phyloP scores from a whole-genome alignment of 306 rosid species.

The Medicago ruthenica region DNA sequence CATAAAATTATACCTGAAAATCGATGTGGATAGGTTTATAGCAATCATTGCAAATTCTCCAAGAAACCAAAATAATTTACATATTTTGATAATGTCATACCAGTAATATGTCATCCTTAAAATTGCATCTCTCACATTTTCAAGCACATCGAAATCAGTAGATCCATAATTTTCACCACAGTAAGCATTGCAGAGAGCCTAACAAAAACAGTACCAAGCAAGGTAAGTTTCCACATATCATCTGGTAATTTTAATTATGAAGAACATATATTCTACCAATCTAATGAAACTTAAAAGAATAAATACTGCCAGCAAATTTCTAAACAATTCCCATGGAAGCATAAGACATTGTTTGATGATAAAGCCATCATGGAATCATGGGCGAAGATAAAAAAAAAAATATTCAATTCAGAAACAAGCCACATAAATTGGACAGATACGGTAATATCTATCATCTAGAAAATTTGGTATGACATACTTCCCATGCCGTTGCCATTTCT shows the following conservation, averaged over 20 bases:
- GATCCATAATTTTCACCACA: conserved; percentile 91
- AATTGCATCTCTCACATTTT: conserved; percentile 90
- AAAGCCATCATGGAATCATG: conserved; percentile 22
- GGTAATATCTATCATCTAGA: conserved; percentile 29
- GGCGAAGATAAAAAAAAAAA: conserved; percentile 26
- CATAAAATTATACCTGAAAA: conserved; percentile 94
- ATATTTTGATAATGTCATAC: conserved; percentile 52
- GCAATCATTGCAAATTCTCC: conserved; percentile 34
- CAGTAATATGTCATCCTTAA: conserved; percentile 98
- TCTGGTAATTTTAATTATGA: neutral
- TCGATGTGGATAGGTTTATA: conserved; percentile 20
- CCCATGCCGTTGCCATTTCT: conserved; percentile 94
- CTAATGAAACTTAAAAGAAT: conserved; percentile 6
- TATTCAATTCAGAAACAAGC: conserved; percentile 19
- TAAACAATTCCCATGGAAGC: conserved; percentile 28
- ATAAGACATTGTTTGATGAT: conserved; percentile 23
- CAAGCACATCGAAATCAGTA: conserved; percentile 71
- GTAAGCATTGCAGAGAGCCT: conserved; percentile 85
- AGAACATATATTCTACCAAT: conserved; percentile 20
- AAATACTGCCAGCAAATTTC: conserved; percentile 30
- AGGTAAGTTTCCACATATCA: conserved; percentile 37
- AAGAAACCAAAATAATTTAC: conserved; percentile 29
- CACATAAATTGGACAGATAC: conserved; percentile 11
- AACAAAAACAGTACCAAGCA: conserved; percentile 41
- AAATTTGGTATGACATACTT: conserved; percentile 60